Conservation (phyloP, 1,284 basidiomycete species). For the Pascua guehoae region DNA sequence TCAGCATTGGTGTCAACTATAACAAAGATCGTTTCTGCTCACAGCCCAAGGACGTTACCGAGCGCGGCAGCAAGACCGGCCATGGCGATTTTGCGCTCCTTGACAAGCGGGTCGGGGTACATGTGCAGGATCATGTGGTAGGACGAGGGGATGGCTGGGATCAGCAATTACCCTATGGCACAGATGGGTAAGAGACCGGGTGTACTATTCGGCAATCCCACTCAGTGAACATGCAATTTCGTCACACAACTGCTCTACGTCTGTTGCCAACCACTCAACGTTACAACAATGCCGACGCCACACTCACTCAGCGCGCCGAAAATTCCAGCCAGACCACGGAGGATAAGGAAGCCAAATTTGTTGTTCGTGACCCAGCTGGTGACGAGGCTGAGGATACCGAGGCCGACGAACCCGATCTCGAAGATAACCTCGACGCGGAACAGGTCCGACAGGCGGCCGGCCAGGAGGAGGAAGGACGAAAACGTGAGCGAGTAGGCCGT, state of each 20-base stretch:
- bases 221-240: too few species aligned
- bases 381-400: constrained; percentile 35
- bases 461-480: constrained; percentile 40
- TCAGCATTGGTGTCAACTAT: neutral
- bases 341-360: constrained; percentile 46
- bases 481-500: constrained; percentile 38
- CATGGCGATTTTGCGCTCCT: constrained; percentile 34
- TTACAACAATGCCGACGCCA: too few species aligned
- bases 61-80: constrained; percentile 31
- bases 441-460: constrained; percentile 39
- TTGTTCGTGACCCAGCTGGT: constrained; percentile 40
- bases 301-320: too few species aligned
- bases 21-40: constrained; percentile 2
- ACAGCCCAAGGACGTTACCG: constrained; percentile 37
- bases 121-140: constrained; percentile 37
- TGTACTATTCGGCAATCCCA: too few species aligned
- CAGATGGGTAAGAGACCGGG: constrained; percentile 5
- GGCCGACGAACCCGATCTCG: constrained; percentile 33
- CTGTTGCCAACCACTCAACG: too few species aligned
- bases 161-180: constrained; percentile 6
- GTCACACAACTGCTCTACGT: too few species aligned
- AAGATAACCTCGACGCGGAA: constrained; percentile 42
- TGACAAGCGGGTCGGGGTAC: constrained; percentile 36
- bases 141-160: constrained; percentile 2
- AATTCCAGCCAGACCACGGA: constrained; percentile 40